phyloP scores from a whole-genome alignment of 768 basidiomycete species.

The Tylopilus subfusipes region DNA sequence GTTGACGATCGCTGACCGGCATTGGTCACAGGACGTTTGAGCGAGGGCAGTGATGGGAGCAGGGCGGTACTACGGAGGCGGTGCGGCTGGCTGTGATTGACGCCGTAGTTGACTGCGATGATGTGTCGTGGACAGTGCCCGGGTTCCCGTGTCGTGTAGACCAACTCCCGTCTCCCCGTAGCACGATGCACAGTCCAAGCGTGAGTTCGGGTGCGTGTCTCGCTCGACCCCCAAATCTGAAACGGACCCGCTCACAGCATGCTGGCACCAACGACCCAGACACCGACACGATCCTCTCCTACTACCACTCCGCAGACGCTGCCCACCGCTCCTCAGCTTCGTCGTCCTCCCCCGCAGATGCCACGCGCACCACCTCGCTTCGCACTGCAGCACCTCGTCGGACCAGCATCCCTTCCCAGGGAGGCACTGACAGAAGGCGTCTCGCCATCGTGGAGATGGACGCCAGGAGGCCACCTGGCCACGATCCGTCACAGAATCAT shows the following conservation, averaged over 20 bases:
- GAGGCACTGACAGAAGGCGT: slow-evolving; percentile 60
- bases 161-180: background rate
- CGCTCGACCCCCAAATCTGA: background rate
- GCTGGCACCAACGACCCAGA: slow-evolving; percentile 24
- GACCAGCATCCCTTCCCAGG: slow-evolving; percentile 53
- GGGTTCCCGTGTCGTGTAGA: slow-evolving; percentile 9
- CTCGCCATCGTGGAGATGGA: slow-evolving; percentile 67
- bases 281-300: slow-evolving; percentile 45
- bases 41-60: background rate
- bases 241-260: too few species aligned
- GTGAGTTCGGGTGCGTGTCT: slow-evolving; percentile 16
- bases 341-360: slow-evolving; percentile 50
- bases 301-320: slow-evolving; percentile 49
- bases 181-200: slow-evolving; percentile 14
- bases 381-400: slow-evolving; percentile 37
- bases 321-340: slow-evolving; percentile 9
- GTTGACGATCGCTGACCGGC: background rate
- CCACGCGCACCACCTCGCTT: slow-evolving; percentile 22
- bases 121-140: slow-evolving; percentile 9
- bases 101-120: slow-evolving; percentile 4
- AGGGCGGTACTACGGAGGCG: slow-evolving; percentile 23
- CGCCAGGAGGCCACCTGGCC: slow-evolving; percentile 23
- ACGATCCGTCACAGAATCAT: slow-evolving; percentile 28
- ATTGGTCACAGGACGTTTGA: slow-evolving; percentile 3
- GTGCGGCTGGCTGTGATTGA: slow-evolving; percentile 23